Conservation (phyloP, 805 yeast species). For the Starmera caribaea region DNA sequence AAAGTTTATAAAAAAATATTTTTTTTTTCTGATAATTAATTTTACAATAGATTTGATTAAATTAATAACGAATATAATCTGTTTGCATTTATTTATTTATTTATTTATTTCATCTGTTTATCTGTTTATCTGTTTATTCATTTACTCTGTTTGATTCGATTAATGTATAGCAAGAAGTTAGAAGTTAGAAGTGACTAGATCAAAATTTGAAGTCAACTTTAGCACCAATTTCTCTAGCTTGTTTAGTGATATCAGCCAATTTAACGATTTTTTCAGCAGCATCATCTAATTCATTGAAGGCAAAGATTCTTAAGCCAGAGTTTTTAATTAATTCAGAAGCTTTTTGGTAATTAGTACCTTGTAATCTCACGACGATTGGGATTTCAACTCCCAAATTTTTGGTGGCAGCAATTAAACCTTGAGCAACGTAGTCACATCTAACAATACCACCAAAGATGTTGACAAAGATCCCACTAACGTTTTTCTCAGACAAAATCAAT, state of each 20-base stretch:
- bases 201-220: conserved; percentile 37
- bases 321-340: conserved; percentile 81
- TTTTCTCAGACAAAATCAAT: conserved; percentile 80
- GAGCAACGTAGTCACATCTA: conserved; percentile 98
- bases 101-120: too few species aligned
- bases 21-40: too few species aligned
- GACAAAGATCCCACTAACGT: conserved; percentile 91
- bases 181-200: too few species aligned
- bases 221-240: conserved; percentile 39
- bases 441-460: conserved; percentile 99
- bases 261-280: conserved; percentile 95
- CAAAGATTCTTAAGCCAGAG: conserved; percentile 88
- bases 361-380: conserved; percentile 96
- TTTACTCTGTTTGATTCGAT: too few species aligned
- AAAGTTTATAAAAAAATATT: too few species aligned
- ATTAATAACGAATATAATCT: too few species aligned
- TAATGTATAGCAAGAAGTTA: too few species aligned
- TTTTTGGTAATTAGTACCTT: conserved; percentile 90
- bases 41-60: too few species aligned
- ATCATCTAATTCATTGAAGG: conserved; percentile 87
- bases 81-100: too few species aligned
- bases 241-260: conserved; percentile 42
- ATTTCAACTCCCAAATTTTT: conserved; percentile 83
- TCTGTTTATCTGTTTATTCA: too few species aligned
- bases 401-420: conserved; percentile 92